Percentiles rank a stretch among this genome's conserved stretches.
These are phyloP conservation scores for Didymella sp. DNA, from an alignment of 2,329 filamentous ascomycete species.

Conservation along the genomic window DNA sequence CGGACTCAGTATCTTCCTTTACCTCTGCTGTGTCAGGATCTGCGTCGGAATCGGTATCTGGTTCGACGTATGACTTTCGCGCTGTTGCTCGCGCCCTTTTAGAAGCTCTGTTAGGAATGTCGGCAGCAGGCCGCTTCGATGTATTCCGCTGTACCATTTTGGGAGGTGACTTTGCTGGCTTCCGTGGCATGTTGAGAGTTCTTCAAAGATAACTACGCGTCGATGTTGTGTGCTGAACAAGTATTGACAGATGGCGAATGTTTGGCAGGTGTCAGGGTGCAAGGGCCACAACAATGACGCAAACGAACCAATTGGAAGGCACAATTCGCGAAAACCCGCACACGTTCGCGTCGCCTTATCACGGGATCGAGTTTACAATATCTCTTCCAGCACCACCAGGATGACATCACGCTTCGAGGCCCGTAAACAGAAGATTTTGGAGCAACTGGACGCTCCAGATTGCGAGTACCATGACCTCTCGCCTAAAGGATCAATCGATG, in stretches of 20 bases:
- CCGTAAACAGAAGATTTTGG: conserved; percentile 77
- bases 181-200: conserved; percentile 39
- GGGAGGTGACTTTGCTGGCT: conserved; percentile 25
- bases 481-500: conserved; percentile 87
- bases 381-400: neutral
- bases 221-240: neutral
- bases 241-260: conserved; percentile 14
- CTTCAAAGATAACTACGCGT: neutral
- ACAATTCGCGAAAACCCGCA: conserved; percentile 19
- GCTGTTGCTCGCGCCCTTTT: conserved; percentile 45
- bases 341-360: conserved; percentile 31
- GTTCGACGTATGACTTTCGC: conserved; percentile 47
- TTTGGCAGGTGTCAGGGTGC: conserved; percentile 21
- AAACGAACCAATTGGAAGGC: conserved; percentile 20
- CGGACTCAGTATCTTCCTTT: conserved; percentile 27
- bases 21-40: neutral
- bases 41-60: conserved; percentile 33
- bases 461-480: conserved; percentile 81
- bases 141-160: conserved; percentile 36
- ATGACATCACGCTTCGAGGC: conserved; percentile 48
- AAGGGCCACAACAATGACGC: conserved; percentile 33
- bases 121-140: conserved; percentile 46
- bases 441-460: conserved; percentile 71
- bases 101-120: conserved; percentile 42
- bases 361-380: conserved; percentile 19